Evolutionary conservation across 495 filamentous ascomycete genomes (phyloP).

Genomic region (Aspergillus sparsus): DNA sequence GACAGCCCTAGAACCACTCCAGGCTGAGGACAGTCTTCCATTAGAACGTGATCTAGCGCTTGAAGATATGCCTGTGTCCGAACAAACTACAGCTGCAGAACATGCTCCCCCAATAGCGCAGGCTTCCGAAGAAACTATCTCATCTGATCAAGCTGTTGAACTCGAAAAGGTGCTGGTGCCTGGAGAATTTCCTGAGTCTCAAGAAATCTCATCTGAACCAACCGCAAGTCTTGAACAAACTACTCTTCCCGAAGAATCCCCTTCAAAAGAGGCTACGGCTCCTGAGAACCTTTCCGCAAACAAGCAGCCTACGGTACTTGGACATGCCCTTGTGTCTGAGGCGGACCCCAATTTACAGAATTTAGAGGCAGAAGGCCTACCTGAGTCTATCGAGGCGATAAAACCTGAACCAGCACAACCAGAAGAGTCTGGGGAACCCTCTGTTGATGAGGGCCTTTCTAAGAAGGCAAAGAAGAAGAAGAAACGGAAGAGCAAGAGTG

Average conservation of each 20-base stretch:
- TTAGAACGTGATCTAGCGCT: too few species aligned
- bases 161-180: neutral
- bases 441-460: constrained; percentile 19
- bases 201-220: neutral
- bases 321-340: neutral
- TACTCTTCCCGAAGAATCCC: neutral
- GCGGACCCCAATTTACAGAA: neutral
- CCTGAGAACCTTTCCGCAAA: neutral
- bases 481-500: constrained; percentile 38
- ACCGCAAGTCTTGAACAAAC: neutral
- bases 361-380: neutral
- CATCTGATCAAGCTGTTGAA: neutral
- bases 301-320: neutral
- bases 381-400: constrained; percentile 2
- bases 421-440: constrained; percentile 17
- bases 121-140: neutral
- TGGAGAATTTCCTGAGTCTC: neutral
- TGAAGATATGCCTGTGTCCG: too few species aligned
- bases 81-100: too few species aligned
- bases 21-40: too few species aligned
- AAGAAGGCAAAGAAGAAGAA: constrained; percentile 45
- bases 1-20: neutral
- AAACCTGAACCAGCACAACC: constrained; percentile 11
- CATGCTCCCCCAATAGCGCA: too few species aligned
- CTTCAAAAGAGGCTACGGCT: neutral